These are phyloP conservation scores for Acacia acuminata DNA, from an alignment of 306 rosid species.

Conservation along the genomic window DNA sequence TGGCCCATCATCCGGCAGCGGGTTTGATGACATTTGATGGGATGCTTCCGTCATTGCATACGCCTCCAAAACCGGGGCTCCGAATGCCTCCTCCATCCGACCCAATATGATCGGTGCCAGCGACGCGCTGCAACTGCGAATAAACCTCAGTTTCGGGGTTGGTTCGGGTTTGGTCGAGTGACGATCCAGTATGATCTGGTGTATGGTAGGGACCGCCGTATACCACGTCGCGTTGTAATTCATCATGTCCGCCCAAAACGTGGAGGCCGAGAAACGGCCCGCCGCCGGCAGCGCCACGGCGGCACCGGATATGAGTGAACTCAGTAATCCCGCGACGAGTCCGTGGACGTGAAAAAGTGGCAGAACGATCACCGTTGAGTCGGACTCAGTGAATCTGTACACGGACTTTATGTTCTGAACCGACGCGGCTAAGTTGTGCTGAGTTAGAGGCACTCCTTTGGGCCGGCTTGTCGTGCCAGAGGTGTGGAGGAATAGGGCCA, in stretches of 20 bases:
- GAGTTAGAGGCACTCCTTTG: slow-evolving; percentile 84
- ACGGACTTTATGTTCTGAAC: slow-evolving; percentile 71
- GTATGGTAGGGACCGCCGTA: slow-evolving; percentile 94
- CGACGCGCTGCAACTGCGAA: slow-evolving; percentile 89
- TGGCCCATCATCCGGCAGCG: slow-evolving; percentile 70
- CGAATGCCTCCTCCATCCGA: slow-evolving; percentile 66
- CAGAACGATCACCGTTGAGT: slow-evolving; percentile 79
- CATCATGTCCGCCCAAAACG: slow-evolving; percentile 85
- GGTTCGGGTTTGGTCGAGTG: slow-evolving; percentile 62
- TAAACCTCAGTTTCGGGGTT: slow-evolving; percentile 83
- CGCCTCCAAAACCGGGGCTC: slow-evolving; percentile 89
- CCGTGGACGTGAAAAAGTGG: slow-evolving; percentile 94
- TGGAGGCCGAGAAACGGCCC: slow-evolving; percentile 81
- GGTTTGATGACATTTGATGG: slow-evolving; percentile 81
- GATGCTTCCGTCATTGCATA: slow-evolving; percentile 97
- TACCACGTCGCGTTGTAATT: slow-evolving; percentile 79
- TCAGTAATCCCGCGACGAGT: slow-evolving; percentile 60
- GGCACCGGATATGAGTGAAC: slow-evolving; percentile 65
- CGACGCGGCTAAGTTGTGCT: slow-evolving; percentile 75
- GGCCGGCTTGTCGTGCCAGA: slow-evolving; percentile 97
- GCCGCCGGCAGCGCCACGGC: slow-evolving; percentile 68
- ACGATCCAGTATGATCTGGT: slow-evolving; percentile 89
- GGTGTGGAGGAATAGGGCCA: slow-evolving; percentile 91
- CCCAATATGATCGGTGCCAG: slow-evolving; percentile 70
- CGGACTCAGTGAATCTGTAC: slow-evolving; percentile 70